Evolutionary conservation across 495 filamentous ascomycete species (phyloP), one percentile per base, ranked within the genome.

Genomic region (Penicillium ochrochloron): DNA sequence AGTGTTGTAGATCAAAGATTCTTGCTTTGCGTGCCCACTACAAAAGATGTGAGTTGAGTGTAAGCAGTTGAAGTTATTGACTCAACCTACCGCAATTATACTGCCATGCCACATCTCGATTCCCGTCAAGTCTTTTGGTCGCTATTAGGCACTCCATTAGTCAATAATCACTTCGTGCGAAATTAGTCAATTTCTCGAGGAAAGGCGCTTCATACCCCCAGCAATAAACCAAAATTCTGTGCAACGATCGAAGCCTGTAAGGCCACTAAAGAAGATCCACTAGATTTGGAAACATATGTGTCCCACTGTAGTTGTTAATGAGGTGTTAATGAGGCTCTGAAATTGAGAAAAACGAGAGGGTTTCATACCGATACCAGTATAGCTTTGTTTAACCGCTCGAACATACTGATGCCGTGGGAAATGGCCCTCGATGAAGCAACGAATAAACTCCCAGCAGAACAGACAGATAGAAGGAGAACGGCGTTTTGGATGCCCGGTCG

Each of bases 61-160:
- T 23, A 11, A 8, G 2, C 21, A 2, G 8, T 46, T 23, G 42
- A 23, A 14, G 23, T 9, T 9, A 9, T 39, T 51, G 15, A 46
- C 37, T 10, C 19, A 48, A 51, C 68, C 44, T 56, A 72, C 70
- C 3, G 75, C 70, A 62, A 77, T 65, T 1, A 74, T 63, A 33
- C 68, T 72, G 23, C 77, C 77, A 48, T 79, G 77, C 42, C 75
- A 79, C 5, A 69, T 56, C 14, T 79, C 75, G 9, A 75, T 66
- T 10, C 72, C 65, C 0, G 54, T 50, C 15, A 76, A 55, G 33
- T 76, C 68, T 58, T 64, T 73, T 11, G 72, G 68, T 57, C 67
- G 60, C 70, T 69, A 35, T 53, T 11, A 33, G 55, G 12, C 2
- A 50, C 1, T 14, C 44, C 8, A 27, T n/a, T 1, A 27, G 8